Evolutionary conservation across 2,329 filamentous ascomycete species (phyloP).

Genomic region (Fusarium poae): DNA sequence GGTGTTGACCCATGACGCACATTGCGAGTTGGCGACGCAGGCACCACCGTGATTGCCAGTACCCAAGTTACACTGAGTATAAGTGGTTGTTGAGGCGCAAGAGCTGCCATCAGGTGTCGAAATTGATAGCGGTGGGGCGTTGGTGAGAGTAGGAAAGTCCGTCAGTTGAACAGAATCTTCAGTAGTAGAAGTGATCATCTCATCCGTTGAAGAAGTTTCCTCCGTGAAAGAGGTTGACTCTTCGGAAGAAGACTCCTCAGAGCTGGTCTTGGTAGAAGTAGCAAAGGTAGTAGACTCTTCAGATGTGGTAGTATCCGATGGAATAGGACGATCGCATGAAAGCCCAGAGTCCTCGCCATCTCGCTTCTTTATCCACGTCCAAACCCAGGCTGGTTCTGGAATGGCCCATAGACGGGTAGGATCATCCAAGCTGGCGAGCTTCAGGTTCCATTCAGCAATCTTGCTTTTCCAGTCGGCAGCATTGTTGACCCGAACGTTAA

Average conservation of each 20-base stretch:
- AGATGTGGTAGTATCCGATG: background rate
- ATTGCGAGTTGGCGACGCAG: background rate
- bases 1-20: constrained; percentile 17
- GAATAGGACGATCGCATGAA: constrained; percentile 1
- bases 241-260: background rate
- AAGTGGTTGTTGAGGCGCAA: constrained; percentile 1
- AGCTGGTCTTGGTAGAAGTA: background rate
- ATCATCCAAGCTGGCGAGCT: background rate
- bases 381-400: background rate
- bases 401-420: background rate
- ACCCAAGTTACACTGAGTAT: background rate
- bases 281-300: constrained; percentile 5
- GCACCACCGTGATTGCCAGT: background rate
- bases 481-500: accelerated
- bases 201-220: background rate
- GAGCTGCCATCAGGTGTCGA: constrained; percentile 18
- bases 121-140: background rate
- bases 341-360: background rate
- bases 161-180: background rate
- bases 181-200: background rate
- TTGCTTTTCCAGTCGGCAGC: background rate
- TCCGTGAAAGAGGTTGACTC: background rate
- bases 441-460: background rate
- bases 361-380: background rate
- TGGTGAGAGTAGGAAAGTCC: constrained; percentile 9